Evolutionary conservation across 2,329 filamentous ascomycete species (phyloP).

Genomic region (Penicillium sp.): DNA sequence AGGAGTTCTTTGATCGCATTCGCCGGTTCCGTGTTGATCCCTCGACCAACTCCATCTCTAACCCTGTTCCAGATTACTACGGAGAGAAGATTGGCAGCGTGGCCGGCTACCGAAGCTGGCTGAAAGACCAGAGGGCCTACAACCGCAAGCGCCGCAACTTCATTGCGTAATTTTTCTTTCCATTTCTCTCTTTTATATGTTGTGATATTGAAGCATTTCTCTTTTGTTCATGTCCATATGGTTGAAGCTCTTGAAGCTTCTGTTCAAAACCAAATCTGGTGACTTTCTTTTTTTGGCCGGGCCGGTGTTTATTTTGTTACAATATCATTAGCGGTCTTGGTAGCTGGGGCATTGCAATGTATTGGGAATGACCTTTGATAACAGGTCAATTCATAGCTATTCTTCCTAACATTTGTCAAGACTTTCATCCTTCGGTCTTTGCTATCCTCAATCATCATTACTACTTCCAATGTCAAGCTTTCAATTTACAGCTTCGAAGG

Average conservation of each 20-base stretch:
- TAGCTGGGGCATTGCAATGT: constrained; percentile 16
- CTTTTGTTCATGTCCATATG: constrained; percentile 14
- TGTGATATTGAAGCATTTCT: constrained; percentile 1
- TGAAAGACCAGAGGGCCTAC: constrained; percentile 95
- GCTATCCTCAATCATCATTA: background rate
- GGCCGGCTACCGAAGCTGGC: constrained; percentile 80
- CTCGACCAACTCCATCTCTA: constrained; percentile 74
- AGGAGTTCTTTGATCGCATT: constrained; percentile 82
- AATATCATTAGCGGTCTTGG: constrained; percentile 21
- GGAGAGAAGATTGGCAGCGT: constrained; percentile 97
- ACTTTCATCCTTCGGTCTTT: background rate
- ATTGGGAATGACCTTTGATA: constrained; percentile 15
- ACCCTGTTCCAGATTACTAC: constrained; percentile 95
- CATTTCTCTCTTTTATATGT: background rate
- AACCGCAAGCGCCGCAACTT: constrained; percentile 67
- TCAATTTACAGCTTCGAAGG: constrained; percentile 20
- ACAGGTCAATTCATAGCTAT: constrained; percentile 2
- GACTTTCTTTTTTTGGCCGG: constrained; percentile 13
- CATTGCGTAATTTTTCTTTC: constrained; percentile 22
- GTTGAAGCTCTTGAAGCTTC: constrained; percentile 3
- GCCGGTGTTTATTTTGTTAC: constrained; percentile 19
- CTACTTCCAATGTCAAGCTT: background rate
- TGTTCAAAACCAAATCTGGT: constrained; percentile 6
- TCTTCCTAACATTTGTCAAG: background rate
- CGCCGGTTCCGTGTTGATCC: constrained; percentile 90